Base-by-base conservation (phyloP, 1,284 basidiomycete species). In the Tremellales sp. region DNA sequence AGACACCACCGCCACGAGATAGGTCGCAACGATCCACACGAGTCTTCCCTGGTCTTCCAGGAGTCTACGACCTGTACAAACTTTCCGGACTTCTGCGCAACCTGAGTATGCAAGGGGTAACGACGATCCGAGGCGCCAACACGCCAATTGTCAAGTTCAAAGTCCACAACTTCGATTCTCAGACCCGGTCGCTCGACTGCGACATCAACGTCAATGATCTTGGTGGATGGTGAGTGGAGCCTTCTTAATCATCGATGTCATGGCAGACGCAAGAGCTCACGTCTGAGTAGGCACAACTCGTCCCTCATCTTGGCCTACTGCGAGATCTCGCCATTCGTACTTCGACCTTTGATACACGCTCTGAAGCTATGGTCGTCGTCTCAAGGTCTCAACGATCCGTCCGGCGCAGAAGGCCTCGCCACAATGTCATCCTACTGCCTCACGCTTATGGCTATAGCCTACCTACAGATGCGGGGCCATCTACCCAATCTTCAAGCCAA, bases 151-250 rank as follows among this genome's bases (percentile, higher is more conserved):
- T 72, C 53, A 75, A 75, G 47, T 75, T 73, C 54, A 31, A 31
- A 31, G 15, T 15, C 10, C 10, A 7, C 10, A 39, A 21, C 19
- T 55, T 47, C 11, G 61, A 65, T 36, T 46, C 52, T 0, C 21
- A 24, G 13, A 44, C 54, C 4, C 54, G 47, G 17, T 35, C 37
- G 8, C 49, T 65, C 23, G 49, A 65, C 24, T 64, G 70, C 31
- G 73, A 75, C 51, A 57, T 75, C 46, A 72, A 69, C 45, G 61
- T 66, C 23, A 76, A 76, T 46, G 73, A 75, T 51, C 60, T 74
- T 2, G 68, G 69, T 4, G 68, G 68, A 41, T 71, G 69, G 68
- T 70, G 33, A 57, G 68, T 60, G 17, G 15, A 5, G 2, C 13
- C 12, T 13, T n/a, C 27, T 7, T 26, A 4, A 24, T 17, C 17